Base-by-base conservation (phyloP, 768 basidiomycete genomes). In the Candolleomyces aberdarensis region DNA sequence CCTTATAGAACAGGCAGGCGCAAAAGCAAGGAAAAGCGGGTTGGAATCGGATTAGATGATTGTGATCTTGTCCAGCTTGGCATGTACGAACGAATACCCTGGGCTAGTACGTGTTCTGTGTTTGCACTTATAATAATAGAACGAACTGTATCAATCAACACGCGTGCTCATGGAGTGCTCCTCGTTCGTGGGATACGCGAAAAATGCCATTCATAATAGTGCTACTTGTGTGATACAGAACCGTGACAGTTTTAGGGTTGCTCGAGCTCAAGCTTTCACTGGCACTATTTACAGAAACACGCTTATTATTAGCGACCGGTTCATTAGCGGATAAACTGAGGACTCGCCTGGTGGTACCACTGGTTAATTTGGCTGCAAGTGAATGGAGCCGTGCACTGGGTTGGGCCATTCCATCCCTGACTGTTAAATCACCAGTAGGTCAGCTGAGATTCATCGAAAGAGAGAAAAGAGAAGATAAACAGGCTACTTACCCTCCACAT, bases 1-100 rank as follows among this genome's bases (percentile, higher is more conserved):
- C 1, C 36, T 83, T n/a, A 68, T 91, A 0, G 78, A 83, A 62
- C 69, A 76, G 7, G 83, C 75, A 31, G 84, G 86, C 1, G 67
- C 83, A 7, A 68, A 62, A 20, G 72, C 81, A 40, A 66, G 68
- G 47, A 52, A 54, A 17, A 31, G 52, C 10, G 20, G 20, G 10
- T 19, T 26, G 32, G 52, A 51, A 51, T 19, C 49, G 14, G 49
- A 51, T 14, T 51, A 51, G 48, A 44, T 44, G 13, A n/a, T n/a
- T 44, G 13, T n/a, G 13, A n/a, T 44, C 43, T 13, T 26, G 26
- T 26, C 26, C 26, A 26, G 36, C 36, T 36, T 36, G 36, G 11
- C 36, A 36, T 36, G 36, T 6, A 36, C 5, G 36, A 36, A 36
- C 36, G 36, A 36, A 36, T 36, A 36, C 36, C 36, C 36, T 36